These are phyloP conservation scores for Cucurbita moschata DNA, from an alignment of 306 rosid genomes.

Conservation along the genomic window DNA sequence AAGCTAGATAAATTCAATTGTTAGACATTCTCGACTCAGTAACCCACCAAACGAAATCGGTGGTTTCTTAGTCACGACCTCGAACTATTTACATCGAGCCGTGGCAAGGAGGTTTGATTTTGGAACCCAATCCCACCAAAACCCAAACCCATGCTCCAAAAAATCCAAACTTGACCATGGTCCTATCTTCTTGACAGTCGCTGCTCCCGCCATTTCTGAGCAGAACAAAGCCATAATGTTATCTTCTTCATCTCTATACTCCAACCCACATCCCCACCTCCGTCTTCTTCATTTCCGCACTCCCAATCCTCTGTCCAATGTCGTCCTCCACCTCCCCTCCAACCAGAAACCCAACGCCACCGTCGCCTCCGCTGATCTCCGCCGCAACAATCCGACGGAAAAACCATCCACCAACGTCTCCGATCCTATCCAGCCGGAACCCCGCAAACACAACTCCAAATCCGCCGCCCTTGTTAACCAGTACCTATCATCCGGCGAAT, in stretches of 20 bases:
- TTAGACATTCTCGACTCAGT: no score
- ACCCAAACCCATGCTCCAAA: no score
- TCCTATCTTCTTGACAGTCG: neutral
- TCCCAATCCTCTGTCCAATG: neutral
- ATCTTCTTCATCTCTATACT: neutral
- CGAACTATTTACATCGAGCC: no score
- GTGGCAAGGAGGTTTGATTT: no score
- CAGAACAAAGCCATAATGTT: neutral
- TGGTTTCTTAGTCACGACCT: no score
- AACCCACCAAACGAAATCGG: no score
- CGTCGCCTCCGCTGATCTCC: constrained; percentile 1
- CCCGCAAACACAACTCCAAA: constrained; percentile 65
- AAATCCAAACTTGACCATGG: neutral
- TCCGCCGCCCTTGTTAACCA: constrained; percentile 43
- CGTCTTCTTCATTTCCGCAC: neutral
- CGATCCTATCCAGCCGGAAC: constrained; percentile 16
- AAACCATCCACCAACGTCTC: constrained; percentile 10
- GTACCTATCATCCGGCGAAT: constrained; percentile 16
- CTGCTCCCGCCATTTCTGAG: neutral
- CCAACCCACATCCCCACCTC: constrained; percentile 15
- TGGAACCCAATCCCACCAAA: no score
- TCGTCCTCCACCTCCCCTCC: neutral
- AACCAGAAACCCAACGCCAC: constrained; percentile 2
- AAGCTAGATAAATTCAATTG: no score
- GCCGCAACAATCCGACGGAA: constrained; percentile 12